These are phyloP conservation scores for Tolypocladium endophyticum DNA, from an alignment of 2,329 filamentous ascomycete species.

Conservation along the genomic window DNA sequence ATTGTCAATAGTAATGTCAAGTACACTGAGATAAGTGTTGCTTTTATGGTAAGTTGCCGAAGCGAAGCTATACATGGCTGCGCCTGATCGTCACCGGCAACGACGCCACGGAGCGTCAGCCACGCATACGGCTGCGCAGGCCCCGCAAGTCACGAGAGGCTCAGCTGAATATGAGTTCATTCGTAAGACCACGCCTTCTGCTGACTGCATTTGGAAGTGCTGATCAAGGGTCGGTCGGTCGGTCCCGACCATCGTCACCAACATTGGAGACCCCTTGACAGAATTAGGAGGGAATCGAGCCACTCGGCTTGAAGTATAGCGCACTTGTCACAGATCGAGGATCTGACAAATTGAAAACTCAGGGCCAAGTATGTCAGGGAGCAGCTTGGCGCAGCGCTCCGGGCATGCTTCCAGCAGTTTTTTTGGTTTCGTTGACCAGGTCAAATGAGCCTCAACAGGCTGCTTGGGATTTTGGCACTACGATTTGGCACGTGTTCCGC, in stretches of 20 bases:
- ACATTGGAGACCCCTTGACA: no score
- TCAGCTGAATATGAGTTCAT: not conserved
- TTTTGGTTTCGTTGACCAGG: not conserved
- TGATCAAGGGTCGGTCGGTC: not conserved
- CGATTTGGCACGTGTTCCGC: not conserved
- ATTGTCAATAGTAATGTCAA: no score
- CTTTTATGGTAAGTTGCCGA: not conserved
- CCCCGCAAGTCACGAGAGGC: not conserved
- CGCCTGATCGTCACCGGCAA: not conserved
- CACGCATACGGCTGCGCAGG: not conserved
- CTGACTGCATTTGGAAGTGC: not conserved
- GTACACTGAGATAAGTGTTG: no score
- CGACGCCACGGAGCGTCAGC: not conserved
- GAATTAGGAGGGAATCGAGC: not conserved
- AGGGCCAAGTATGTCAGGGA: not conserved
- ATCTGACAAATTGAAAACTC: not conserved
- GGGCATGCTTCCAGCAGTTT: not conserved
- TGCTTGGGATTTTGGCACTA: not conserved
- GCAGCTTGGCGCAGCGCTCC: not conserved
- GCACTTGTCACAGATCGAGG: not conserved
- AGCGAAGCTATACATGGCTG: not conserved
- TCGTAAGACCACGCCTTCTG: not conserved
- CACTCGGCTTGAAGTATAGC: not conserved
- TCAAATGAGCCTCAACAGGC: not conserved
- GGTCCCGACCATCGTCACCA: not conserved